Conservation (phyloP, 164 flowering plant genomes). For the Vitis rotundifolia region DNA sequence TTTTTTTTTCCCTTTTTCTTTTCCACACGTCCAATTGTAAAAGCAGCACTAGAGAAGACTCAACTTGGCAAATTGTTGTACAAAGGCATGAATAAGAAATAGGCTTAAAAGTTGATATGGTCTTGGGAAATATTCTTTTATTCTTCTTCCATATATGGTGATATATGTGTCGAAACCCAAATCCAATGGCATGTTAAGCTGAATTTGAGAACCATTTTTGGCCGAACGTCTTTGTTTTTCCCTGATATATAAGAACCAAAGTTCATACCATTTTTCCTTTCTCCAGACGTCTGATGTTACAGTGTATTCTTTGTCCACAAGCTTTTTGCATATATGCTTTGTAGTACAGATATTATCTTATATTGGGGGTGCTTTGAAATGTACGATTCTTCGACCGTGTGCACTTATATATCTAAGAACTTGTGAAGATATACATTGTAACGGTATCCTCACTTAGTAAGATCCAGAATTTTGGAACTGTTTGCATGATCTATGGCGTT, state of each 20-base stretch:
- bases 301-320: too few species aligned
- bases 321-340: too few species aligned
- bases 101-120: slow-evolving; percentile 9
- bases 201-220: neutral
- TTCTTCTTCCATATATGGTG: neutral
- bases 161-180: neutral
- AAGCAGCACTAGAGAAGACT: neutral
- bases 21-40: neutral
- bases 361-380: neutral
- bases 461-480: neutral
- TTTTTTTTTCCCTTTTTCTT: neutral
- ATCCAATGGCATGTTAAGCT: neutral
- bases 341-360: too few species aligned
- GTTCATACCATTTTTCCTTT: neutral
- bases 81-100: slow-evolving; percentile 14
- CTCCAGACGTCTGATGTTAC: neutral
- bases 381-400: neutral
- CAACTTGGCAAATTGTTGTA: slow-evolving; percentile 9
- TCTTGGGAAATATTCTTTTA: slow-evolving; percentile 8
- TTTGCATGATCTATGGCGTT: neutral
- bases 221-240: neutral
- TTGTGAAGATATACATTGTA: too few species aligned
- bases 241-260: neutral
- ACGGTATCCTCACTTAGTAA: too few species aligned
- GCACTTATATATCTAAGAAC: neutral